Percentiles rank a stretch among this genome's conserved stretches.
These are phyloP conservation scores for Triticum monococcum DNA, from an alignment of 176 grass and related monocot species.

Conservation along the genomic window DNA sequence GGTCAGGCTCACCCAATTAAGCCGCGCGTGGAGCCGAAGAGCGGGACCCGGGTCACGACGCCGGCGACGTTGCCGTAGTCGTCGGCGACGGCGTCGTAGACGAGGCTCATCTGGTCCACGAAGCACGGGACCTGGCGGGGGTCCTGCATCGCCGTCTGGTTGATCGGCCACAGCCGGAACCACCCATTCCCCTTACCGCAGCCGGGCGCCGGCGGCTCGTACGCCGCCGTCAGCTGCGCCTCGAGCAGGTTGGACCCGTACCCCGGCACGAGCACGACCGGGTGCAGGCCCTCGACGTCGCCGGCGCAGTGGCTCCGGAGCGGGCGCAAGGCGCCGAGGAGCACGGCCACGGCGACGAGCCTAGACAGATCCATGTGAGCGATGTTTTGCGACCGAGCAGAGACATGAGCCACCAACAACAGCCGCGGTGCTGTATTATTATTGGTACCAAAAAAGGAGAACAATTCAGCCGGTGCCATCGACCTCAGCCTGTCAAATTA, in stretches of 20 bases:
- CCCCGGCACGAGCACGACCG: constrained; percentile 63
- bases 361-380: background rate
- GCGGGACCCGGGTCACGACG: constrained; percentile 49
- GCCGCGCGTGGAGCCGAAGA: constrained; percentile 48
- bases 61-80: constrained; percentile 62
- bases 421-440: background rate
- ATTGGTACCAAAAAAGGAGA: no score
- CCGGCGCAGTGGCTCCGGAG: background rate
- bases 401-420: background rate
- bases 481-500: background rate
- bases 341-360: constrained; percentile 21
- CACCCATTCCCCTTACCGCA: constrained; percentile 45
- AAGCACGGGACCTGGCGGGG: constrained; percentile 40
- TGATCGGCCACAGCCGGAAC: constrained; percentile 71
- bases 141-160: constrained; percentile 36
- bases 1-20: constrained; percentile 33
- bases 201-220: constrained; percentile 40
- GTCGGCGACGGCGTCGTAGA: constrained; percentile 52
- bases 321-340: constrained; percentile 5
- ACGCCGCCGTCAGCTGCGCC: constrained; percentile 49
- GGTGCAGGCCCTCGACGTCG: constrained; percentile 18
- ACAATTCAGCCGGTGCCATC: background rate
- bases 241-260: constrained; percentile 58
- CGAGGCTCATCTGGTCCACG: constrained; percentile 54
- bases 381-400: background rate